Evolutionary conservation across 148 eudicot species (phyloP), one percentile per base, ranked within the genome.

Genomic region (Amaranthus cruentus): DNA sequence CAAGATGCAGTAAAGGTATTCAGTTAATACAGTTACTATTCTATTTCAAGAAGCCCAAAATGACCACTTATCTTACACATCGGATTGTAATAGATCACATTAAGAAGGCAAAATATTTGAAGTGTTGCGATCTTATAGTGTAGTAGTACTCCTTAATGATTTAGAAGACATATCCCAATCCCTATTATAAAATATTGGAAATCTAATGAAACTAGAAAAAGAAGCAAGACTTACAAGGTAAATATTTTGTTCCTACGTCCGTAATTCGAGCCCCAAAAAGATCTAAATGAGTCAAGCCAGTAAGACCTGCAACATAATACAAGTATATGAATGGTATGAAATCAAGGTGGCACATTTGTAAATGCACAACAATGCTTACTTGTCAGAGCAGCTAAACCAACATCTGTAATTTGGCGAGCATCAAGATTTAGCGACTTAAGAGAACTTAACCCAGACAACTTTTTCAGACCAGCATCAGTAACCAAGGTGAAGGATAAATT

Each of bases 241-340:
- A 71, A 74, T 78, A 81, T 49, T 77, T 85, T 13, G 95, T 87
- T 76, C 97, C 97, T 6, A 88, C 77, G 66, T 91, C 97, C 61
- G 97, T 84, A 61, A 91, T 91, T 11, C 89, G 90, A 28, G 97
- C 97, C 60, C 98, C 97, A 77, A 94, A 94, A 51, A 94, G 97
- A 91, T 94, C 98, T 86, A 94, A 77, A 83, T 94, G 97, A 70
- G 87, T 88, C 87, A 94, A 79, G n/a, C 90, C 93, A 69, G 90
- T 87, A 83, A 94, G 83, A 83, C 87, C 98, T 94, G 89, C 84
- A 81, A 67, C 49, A 71, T 7, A 48, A 60, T 44, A 52, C 60
- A 74, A 18, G 70, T 28, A 28, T 28, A 28, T 28, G 38, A 28
- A 28, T 28, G 38, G 38, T 28, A 28, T 28, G 38, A 28, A 28